Evolutionary conservation across 805 yeast genomes (phyloP).

Genomic region (Candida gorgasii): DNA sequence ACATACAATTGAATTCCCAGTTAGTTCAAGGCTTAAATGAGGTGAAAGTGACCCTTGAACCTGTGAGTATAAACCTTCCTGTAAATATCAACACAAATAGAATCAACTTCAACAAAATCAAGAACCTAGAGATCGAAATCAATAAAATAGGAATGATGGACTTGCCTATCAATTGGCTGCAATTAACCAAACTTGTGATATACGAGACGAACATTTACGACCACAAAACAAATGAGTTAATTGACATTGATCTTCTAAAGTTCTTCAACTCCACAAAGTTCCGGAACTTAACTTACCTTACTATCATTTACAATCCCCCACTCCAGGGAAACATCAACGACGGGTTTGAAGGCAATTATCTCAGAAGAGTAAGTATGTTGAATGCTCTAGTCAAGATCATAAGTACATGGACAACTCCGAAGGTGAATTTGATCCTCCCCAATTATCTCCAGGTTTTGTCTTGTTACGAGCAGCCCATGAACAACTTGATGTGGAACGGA

Average conservation of each 20-base stretch:
- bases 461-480: constrained; percentile 69
- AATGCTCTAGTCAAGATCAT: constrained; percentile 22
- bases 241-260: constrained; percentile 39
- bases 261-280: constrained; percentile 7
- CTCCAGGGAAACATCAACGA: constrained; percentile 56
- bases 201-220: constrained; percentile 11
- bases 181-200: constrained; percentile 11
- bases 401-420: constrained; percentile 8
- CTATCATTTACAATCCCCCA: constrained; percentile 62
- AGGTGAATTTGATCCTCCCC: constrained; percentile 52
- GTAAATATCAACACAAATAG: constrained; percentile 8
- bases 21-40: neutral
- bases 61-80: constrained; percentile 13
- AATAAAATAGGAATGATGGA: neutral
- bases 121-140: constrained; percentile 6
- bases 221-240: constrained; percentile 37
- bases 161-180: constrained; percentile 5
- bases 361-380: constrained; percentile 57
- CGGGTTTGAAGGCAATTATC: constrained; percentile 74
- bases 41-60: neutral
- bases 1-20: constrained; percentile 1
- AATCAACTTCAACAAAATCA: constrained; percentile 4
- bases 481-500: constrained; percentile 76
- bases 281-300: constrained; percentile 35
- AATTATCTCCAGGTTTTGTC: constrained; percentile 59